Percentiles rank a stretch among this genome's conserved stretches.
phyloP scores from a whole-genome alignment of 495 filamentous ascomycete species.

The Trypethelium eluteriae region DNA sequence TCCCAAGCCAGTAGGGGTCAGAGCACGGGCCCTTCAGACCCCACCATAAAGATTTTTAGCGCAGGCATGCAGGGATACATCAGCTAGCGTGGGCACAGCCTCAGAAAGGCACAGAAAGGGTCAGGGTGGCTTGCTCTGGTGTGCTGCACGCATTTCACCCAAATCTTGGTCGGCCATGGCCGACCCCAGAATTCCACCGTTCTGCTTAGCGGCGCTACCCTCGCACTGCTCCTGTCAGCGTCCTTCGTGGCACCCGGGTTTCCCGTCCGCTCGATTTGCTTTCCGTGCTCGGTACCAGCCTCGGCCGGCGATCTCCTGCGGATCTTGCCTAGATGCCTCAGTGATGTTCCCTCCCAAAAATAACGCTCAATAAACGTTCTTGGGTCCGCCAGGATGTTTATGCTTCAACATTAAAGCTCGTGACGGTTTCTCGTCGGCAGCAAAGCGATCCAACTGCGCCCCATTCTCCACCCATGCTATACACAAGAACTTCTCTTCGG shows the following conservation, averaged over 20 bases:
- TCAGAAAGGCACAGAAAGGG: neutral
- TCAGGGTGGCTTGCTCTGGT: too few species aligned
- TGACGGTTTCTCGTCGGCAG: neutral
- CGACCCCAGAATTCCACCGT: neutral
- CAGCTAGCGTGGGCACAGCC: neutral
- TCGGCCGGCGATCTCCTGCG: conserved; percentile 5
- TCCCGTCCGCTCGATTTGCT: neutral
- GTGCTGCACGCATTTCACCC: too few species aligned
- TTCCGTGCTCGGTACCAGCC: conserved; percentile 8
- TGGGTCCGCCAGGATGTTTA: neutral
- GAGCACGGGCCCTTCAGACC: neutral
- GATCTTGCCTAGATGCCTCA: neutral
- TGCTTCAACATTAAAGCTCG: conserved; percentile 6
- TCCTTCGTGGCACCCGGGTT: neutral
- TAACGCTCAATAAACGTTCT: neutral
- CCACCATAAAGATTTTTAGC: neutral
- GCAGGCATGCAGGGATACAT: neutral
- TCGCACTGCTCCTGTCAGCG: neutral
- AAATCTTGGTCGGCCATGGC: neutral
- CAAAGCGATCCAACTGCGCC: neutral
- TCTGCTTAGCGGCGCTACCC: too few species aligned
- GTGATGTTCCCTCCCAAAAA: conserved; percentile 7
- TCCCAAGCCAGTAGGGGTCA: neutral
- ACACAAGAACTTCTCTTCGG: neutral
- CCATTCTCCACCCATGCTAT: neutral